phyloP scores from a whole-genome alignment of 345 rosid species.

The Syzygium grande region DNA sequence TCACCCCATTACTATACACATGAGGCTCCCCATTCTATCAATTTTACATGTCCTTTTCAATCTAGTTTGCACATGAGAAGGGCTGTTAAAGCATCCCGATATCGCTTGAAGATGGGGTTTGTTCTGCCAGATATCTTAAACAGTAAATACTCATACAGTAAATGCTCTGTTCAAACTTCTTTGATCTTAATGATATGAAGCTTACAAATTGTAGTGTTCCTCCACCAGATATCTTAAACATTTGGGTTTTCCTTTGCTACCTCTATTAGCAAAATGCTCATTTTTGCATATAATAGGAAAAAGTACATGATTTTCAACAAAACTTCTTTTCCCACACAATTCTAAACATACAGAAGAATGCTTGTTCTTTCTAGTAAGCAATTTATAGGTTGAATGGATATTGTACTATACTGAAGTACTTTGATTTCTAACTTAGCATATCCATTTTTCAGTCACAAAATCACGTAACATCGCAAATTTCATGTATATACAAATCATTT shows the following conservation, averaged over 20 bases:
- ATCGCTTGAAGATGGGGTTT: background rate
- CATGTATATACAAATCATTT: background rate
- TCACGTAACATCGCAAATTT: background rate
- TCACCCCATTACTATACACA: background rate
- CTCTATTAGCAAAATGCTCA: background rate
- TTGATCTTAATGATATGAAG: no score
- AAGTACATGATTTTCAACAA: background rate
- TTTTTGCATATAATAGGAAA: background rate
- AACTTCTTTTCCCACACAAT: background rate
- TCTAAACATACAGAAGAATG: background rate
- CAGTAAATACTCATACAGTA: no score
- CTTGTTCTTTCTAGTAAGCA: background rate
- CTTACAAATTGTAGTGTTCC: background rate
- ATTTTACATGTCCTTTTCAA: background rate
- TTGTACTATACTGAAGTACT: background rate
- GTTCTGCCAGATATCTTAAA: background rate
- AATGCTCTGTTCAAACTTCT: no score
- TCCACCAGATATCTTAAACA: background rate
- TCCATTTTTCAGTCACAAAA: background rate
- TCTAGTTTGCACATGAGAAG: background rate
- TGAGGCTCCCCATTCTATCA: background rate
- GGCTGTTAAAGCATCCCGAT: background rate
- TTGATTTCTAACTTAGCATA: background rate
- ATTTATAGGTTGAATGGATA: background rate
- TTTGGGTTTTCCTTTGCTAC: background rate